Evolutionary conservation across 768 basidiomycete species (phyloP), one percentile per base, ranked within the genome.

Genomic region (Tulasnella sp.): DNA sequence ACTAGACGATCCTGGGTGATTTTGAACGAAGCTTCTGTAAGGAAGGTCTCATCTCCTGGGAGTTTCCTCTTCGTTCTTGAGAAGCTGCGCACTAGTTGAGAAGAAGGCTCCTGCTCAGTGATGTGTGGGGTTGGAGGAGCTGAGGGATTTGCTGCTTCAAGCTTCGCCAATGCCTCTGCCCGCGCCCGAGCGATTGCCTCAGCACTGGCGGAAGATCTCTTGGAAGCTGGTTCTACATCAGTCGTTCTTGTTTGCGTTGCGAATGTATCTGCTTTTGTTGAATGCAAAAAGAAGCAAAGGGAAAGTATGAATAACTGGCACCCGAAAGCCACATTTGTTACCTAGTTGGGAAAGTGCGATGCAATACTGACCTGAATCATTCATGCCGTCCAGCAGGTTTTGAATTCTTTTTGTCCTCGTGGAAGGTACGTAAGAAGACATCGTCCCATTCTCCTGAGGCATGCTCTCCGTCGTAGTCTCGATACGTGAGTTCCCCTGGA

Each of bases 1-100:
- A 98, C 83, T 4, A 99, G 75, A 39, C 77, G 76, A 62, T 96
- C 93, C 59, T 88, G 87, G n/a, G 90, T 76, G 37, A 96, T 80
- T 13, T 78, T 89, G 62, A 99, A 99, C 35, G 92, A 96, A 62
- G 92, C 96, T 62, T 98, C 92, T 9, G 45, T 47, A 56, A 98
- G 70, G 69, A 83, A 93, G 0, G 82, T 83, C 7, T 71, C 74
- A 57, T 82, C 63, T 37, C 40, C 29, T 19, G 40, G 13, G 20
- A 19, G 28, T 7, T 39, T 58, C 49, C 60, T 63, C 39, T 62
- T 62, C 22, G 58, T 53, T 24, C 52, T 53, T 24, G 56, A 57
- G 54, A 64, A 67, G 49, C 70, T 70, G 45, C 67, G 68, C 39
- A 9, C 16, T 32, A 19, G 39, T 47, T 25, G 44, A 40, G 44